phyloP scores from a whole-genome alignment of 2,329 filamentous ascomycete genomes.

The Xylariaceae sp. region DNA sequence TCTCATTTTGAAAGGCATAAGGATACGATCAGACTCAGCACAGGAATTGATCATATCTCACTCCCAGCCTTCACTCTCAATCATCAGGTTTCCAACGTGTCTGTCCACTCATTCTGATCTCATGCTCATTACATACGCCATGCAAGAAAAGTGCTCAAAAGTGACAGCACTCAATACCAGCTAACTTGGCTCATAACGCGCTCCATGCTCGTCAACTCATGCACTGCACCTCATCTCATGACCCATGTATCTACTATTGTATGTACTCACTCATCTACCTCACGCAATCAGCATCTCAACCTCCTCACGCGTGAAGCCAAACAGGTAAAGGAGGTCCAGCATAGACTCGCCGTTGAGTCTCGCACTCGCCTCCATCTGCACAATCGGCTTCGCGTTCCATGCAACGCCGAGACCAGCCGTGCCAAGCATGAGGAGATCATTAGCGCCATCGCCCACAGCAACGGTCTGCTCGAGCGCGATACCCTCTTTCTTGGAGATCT shows the following conservation, averaged over 20 bases:
- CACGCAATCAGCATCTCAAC: constrained; percentile 43
- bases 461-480: constrained; percentile 62
- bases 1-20: background rate
- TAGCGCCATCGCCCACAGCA: constrained; percentile 76
- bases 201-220: background rate
- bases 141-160: background rate
- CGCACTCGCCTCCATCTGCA: constrained; percentile 71
- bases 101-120: background rate
- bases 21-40: background rate
- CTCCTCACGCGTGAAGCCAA: constrained; percentile 66
- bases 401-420: constrained; percentile 72
- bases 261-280: constrained; percentile 12
- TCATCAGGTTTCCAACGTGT: background rate
- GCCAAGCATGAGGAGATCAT: constrained; percentile 75
- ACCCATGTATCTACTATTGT: background rate
- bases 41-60: background rate
- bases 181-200: constrained; percentile 26
- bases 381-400: constrained; percentile 77
- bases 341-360: constrained; percentile 66
- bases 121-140: background rate
- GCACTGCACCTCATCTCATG: background rate
- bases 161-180: background rate
- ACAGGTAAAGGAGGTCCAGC: constrained; percentile 66
- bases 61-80: background rate
- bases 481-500: constrained; percentile 64